Evolutionary conservation across 73 alveolate genomes (phyloP).

Genomic region (Diophrys appendiculata): DNA sequence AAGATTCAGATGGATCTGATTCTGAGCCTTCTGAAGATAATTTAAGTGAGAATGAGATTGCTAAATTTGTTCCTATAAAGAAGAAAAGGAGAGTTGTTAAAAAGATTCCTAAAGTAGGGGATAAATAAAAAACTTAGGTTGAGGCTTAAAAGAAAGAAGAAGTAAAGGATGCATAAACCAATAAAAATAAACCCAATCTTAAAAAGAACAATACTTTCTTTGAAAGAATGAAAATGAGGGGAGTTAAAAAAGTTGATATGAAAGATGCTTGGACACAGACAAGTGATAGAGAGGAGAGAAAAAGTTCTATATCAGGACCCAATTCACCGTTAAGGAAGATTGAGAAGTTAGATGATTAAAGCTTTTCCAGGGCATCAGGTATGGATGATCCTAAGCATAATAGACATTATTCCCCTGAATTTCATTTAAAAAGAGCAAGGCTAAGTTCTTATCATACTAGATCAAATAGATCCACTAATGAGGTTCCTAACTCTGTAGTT

Average conservation of each 20-base stretch:
- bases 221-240: constrained; percentile 48
- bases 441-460: no score
- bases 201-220: constrained; percentile 34
- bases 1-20: constrained; percentile 73
- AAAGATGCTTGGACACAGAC: constrained; percentile 74
- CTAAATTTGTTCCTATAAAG: constrained; percentile 77
- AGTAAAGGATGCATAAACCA: constrained; percentile 8
- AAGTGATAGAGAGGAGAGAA: no score
- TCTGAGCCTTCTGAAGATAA: constrained; percentile 92
- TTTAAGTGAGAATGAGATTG: constrained; percentile 77
- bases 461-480: no score
- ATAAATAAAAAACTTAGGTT: constrained; percentile 16
- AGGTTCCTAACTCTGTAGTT: no score
- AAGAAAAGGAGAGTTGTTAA: constrained; percentile 37
- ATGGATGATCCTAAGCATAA: no score
- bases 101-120: not conserved
- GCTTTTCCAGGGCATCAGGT: no score
- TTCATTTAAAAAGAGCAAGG: no score
- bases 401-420: no score
- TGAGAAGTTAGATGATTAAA: no score
- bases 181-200: not conserved
- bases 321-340: no score
- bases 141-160: constrained; percentile 8
- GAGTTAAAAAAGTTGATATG: constrained; percentile 55
- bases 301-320: no score